Evolutionary conservation across 1,284 basidiomycete species (phyloP).

Genomic region (Boletellus deceptivus): DNA sequence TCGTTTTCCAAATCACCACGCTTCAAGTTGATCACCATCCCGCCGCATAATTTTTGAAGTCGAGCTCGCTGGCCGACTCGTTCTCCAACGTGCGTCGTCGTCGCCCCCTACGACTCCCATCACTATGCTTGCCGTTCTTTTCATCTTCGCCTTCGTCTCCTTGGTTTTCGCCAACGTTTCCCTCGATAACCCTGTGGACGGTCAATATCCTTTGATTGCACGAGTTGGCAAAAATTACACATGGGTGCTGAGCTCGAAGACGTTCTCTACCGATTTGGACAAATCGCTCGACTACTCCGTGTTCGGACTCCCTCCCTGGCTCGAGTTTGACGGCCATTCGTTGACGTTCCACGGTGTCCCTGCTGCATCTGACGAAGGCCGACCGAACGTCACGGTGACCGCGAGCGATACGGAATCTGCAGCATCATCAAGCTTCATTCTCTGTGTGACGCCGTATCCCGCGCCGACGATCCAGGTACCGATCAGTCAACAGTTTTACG

Average conservation of each 20-base stretch:
- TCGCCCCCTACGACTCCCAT: constrained; percentile 43
- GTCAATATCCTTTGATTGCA: constrained; percentile 64
- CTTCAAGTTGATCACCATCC: constrained; percentile 1
- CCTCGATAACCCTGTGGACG: constrained; percentile 49
- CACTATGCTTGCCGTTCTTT: constrained; percentile 68
- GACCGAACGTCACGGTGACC: constrained; percentile 51
- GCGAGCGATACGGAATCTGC: constrained; percentile 50
- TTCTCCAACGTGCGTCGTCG: constrained; percentile 42
- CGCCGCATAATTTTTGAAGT: constrained; percentile 20
- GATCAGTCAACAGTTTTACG: constrained; percentile 59
- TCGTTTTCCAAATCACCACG: constrained; percentile 8
- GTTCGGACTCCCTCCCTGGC: constrained; percentile 59
- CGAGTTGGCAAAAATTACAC: constrained; percentile 55
- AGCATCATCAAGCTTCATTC: constrained; percentile 51
- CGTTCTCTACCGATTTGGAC: constrained; percentile 54
- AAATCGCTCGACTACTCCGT: constrained; percentile 45
- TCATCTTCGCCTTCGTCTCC: constrained; percentile 41
- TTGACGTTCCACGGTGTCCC: constrained; percentile 61
- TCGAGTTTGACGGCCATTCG: constrained; percentile 55
- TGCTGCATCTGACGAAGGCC: constrained; percentile 52
- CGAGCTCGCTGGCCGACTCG: constrained; percentile 62
- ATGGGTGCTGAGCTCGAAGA: constrained; percentile 61
- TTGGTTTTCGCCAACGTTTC: constrained; percentile 42
- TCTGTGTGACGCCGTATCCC: constrained; percentile 61
- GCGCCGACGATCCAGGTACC: constrained; percentile 56